Evolutionary conservation across 345 rosid genomes (phyloP), one percentile per base, ranked within the genome.

Genomic region (Eucalyptus sp.): DNA sequence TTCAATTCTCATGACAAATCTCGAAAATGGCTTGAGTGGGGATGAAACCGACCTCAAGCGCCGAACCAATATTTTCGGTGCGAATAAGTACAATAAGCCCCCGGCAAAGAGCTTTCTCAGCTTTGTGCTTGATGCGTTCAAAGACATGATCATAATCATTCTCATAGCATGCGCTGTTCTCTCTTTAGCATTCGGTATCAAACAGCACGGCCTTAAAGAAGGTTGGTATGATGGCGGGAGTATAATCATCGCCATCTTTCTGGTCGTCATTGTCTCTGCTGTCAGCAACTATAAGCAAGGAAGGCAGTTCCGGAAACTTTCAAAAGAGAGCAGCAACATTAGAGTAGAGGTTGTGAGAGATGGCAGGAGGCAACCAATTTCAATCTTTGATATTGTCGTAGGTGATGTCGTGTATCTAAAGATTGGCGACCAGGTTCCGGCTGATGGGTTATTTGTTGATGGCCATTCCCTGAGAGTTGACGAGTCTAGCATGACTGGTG

Each of bases 221-320:
- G 96, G 97, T 4, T 96, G 98, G 97, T 94, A 95, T 20, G 97
- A 95, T 44, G 97, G 97, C 15, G 97, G 95, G 50, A 94, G 96
- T 92, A 94, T 95, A 31, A 90, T 93, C 86, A 93, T 95, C 0
- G 95, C 97, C 2, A 93, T 95, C 14, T 93, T 96, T 54, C 91
- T 95, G 5, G 95, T 93, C 43, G 92, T 95, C 44, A 90, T 91
- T 2, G 93, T 95, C 86, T 94, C 97, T 5, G 94, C 97, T 3
- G 46, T 90, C 5, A 96, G 95, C 79, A 94, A 95, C 52, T 92
- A 89, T 86, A 92, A 94, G 46, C 94, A 95, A 86, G 92, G 88
- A 89, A 92, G 88, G 56, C 96, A 94, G 88, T 95, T 95, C 13
- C 93, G 90, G 54, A 89, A 95, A 88, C 90, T 95, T 46, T 95